A percentile compares a stretch with the other conserved stretches of the same genome.
Evolutionary conservation across 2,329 filamentous ascomycete species (phyloP).

Genomic region (Claviceps maximensis): DNA sequence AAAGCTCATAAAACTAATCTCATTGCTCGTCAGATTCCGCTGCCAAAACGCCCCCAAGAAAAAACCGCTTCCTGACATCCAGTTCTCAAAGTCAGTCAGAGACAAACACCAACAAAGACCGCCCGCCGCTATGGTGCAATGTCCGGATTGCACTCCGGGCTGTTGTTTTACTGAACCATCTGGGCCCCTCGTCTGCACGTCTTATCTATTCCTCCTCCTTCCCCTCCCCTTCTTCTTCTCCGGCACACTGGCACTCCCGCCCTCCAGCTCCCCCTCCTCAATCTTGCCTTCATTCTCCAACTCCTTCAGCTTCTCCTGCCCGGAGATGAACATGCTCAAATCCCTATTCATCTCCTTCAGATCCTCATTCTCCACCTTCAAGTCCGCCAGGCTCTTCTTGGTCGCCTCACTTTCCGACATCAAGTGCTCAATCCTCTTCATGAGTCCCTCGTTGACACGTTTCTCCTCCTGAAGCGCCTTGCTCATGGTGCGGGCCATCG

Average conservation of each 20-base stretch:
- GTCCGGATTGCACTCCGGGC: no score
- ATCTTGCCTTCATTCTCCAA: conserved; percentile 46
- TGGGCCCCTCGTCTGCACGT: no score
- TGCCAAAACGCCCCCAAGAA: no score
- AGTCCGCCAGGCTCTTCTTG: conserved; percentile 39
- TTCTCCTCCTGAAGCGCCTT: conserved; percentile 79
- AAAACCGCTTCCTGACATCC: no score
- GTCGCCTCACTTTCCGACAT: conserved; percentile 47
- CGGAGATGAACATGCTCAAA: conserved; percentile 74
- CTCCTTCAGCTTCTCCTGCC: conserved; percentile 65
- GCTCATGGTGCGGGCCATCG: conserved; percentile 61
- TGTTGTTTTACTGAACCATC: no score
- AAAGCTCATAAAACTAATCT: no score
- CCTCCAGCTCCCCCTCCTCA: conserved; percentile 59
- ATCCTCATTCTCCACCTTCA: conserved; percentile 54
- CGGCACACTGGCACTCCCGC: conserved; percentile 56
- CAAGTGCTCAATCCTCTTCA: conserved; percentile 69
- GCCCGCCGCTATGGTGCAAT: no score
- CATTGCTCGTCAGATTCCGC: no score
- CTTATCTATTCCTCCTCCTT: conserved; percentile 23
- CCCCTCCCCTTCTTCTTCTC: conserved; percentile 43
- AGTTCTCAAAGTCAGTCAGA: no score
- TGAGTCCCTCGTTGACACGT: conserved; percentile 63
- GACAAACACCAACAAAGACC: no score
- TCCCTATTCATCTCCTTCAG: conserved; percentile 79